Evolutionary conservation across 768 basidiomycete genomes (phyloP), one percentile per base, ranked within the genome.

Genomic region (Lentinula edodes): DNA sequence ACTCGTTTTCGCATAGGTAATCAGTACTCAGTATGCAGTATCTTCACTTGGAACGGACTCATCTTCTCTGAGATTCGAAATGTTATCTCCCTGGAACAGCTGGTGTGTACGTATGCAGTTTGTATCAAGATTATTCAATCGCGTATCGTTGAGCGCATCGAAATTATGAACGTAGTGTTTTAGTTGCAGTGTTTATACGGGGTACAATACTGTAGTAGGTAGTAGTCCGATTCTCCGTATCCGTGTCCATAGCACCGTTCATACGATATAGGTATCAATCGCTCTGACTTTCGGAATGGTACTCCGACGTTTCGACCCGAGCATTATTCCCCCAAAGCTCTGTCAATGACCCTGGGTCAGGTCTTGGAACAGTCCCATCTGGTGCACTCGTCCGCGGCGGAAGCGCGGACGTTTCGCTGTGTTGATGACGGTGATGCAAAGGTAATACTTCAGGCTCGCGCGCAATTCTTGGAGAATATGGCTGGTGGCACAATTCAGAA

Each of bases 401-500:
- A 41, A 43, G 41, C 16, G 55, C 41, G 15, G 38, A 15, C 23
- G 55, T 39, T 23, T 42, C 55, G 7, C 51, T 52, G 13, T 32
- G 16, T 32, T 35, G 16, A n/a, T 51, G 58, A 16, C 48, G 58
- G 38, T 48, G 58, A 36, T 59, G 46, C 35, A 59, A 15, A 3
- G 84, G 85, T 8, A 88, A 77, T 8, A 73, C 62, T 35, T 60
- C 59, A 39, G 77, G 78, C 43, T 78, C 79, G 39, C 76, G 79
- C 46, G 76, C 74, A 62, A 85, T 82, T 45, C 90, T 86, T 16
- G 91, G 89, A 5, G 86, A 76, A 69, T 89, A 83, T 0, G 92
- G 90, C n/a, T 78, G 79, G 68, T 93, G 88, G 2, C 84, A 85
- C 39, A 78, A 68, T 18, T 83, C 77, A 0, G 86, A 85, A 1